Base-by-base conservation (phyloP, 2,329 filamentous ascomycete genomes). In the Myrmaecium sp. region DNA sequence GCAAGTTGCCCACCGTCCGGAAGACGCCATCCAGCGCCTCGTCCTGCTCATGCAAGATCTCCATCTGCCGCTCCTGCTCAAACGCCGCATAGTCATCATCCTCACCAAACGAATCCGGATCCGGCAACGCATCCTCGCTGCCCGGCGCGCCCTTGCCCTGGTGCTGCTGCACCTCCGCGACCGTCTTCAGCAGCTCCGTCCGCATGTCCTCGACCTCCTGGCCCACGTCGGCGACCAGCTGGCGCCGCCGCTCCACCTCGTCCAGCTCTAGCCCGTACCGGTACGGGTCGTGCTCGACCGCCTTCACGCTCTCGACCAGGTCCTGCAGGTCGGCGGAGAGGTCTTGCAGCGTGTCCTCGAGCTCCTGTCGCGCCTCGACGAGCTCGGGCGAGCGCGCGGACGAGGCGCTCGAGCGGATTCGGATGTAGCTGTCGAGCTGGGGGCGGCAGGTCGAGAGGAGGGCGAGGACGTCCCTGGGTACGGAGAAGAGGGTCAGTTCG, bases 21-120 rank as follows among this genome's bases (percentile, higher is more conserved):
- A 91, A 93, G 24, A 98, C 86, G 10, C 79, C 80, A 47, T 95
- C 86, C 2, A 98, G 64, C 41, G 89, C 78, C 55, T 84, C 66
- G 48, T 98, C 89, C 60, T 98, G 89, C 52, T 94, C 82, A 38
- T 76, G 70, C 77, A 98, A 84, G 54, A 98, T 78, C 54, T 84
- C 69, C 46, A 78, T 50, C 58, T 98, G 91, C 48, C 91, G 71
- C 55, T 89, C 75, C 52, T 92, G 77, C 60, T 95, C 60, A 8
- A 62, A 43, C 0, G 49, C 49, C 23, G 54, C 44, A 15, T 33
- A 33, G 3, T 31, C 35, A 16, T 37, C 28, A 27, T 36, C 34
- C 17, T 39, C 39, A 37, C 61, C 42, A 35, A 64, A 64, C 2
- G 13, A 30, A 18, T 41, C 38, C 7, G 39, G 38, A 17, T 39